Evolutionary conservation across 2,329 filamentous ascomycete genomes (phyloP).

Genomic region (Fusarium falciforme): DNA sequence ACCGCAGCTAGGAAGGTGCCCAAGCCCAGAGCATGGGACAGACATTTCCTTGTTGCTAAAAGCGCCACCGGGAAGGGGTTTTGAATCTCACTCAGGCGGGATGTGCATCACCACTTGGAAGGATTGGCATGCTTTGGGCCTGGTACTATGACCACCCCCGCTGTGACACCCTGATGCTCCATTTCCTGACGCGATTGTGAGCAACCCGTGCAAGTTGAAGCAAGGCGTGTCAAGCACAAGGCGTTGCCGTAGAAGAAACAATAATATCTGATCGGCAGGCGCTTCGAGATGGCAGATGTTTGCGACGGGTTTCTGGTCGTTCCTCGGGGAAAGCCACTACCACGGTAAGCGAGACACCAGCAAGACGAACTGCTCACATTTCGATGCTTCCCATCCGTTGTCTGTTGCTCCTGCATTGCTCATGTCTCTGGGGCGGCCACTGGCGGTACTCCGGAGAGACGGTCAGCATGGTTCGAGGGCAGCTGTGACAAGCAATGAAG

Average conservation of each 20-base stretch:
- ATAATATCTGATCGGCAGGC: constrained; percentile 36
- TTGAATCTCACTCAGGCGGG: constrained; percentile 43
- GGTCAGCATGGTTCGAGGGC: constrained; percentile 15
- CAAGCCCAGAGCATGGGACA: constrained; percentile 37
- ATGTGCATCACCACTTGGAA: constrained; percentile 41
- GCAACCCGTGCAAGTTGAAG: background rate
- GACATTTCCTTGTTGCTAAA: constrained; percentile 43
- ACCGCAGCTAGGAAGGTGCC: constrained; percentile 29
- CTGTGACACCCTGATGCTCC: constrained; percentile 12
- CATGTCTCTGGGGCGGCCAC: constrained; percentile 12
- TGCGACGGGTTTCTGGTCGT: constrained; percentile 34
- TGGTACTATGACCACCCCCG: constrained; percentile 33
- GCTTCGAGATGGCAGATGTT: constrained; percentile 37
- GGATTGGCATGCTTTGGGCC: constrained; percentile 40
- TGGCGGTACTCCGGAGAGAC: constrained; percentile 9
- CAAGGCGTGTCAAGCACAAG: constrained; percentile 3
- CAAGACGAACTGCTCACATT: constrained; percentile 21
- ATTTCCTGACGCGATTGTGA: constrained; percentile 24
- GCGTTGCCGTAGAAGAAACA: constrained; percentile 40
- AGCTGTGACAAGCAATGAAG: constrained; percentile 15
- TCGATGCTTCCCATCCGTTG: constrained; percentile 18
- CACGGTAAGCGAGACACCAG: constrained; percentile 13
- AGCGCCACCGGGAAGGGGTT: constrained; percentile 42
- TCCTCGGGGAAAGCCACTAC: background rate
- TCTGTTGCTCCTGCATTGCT: background rate